Base-by-base conservation (phyloP, 2,329 filamentous ascomycete species). In the Calonectria pseudoturangicola region DNA sequence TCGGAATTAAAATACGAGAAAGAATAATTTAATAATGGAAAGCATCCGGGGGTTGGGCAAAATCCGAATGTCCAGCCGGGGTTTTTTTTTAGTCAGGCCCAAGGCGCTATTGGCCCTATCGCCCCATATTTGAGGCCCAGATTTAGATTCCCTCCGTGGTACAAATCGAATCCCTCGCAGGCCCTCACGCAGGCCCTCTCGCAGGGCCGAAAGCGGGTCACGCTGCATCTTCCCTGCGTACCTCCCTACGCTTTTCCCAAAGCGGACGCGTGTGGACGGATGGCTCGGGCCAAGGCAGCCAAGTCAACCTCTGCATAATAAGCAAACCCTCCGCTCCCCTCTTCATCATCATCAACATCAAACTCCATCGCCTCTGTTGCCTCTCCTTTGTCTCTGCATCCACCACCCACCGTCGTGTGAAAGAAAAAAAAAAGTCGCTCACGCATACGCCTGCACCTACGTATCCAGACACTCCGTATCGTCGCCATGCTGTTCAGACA, bases 401-500 rank as follows among this genome's bases (percentile, higher is more conserved):
- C 54, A 41, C 54, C 54, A 41, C 36, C 48, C 25, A 18, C 30
- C 54, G 7, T 58, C 12, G 16, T 39, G 21, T 21, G 21, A 21
- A 21, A 21, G 21, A 21, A 21, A 21, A 2, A 21, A 21, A 21
- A 21, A 21, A 21, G 21, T 21, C 21, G 21, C 28, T n/a, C 45
- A 48, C 45, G 21, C 45, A 10, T 6, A 21, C 21, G 21, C 21
- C 21, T 21, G 21, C 21, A 48, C 45, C n/a, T 41, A 60, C 54
- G 33, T 15, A 28, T 41, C 13, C 27, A 51, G 43, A 13, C 25
- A 27, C 25, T 21, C 13, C 8, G 16, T 33, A 18, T 50, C 68
- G 33, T 62, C 76, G 74, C 63, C 65, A 84, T 85, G 84, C 77
- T 83, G 66, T 74, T 84, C 56, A 80, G 79, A 73, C 79, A 76